phyloP scores from a whole-genome alignment of 257 asterid species.

The Solanum peruvianum region DNA sequence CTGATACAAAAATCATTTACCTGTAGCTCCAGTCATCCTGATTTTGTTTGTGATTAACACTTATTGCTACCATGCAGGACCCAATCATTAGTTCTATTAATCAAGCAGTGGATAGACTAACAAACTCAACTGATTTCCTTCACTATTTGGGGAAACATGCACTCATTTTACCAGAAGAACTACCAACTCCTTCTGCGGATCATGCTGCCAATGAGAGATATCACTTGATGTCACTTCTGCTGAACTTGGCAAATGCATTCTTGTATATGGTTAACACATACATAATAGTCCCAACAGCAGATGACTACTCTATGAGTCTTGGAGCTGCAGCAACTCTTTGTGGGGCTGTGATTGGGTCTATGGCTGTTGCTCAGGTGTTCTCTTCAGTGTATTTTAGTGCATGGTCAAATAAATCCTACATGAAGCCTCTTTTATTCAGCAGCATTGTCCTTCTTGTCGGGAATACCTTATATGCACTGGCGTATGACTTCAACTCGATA shows the following conservation, averaged over 20 bases:
- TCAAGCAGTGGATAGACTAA: slow-evolving; percentile 73
- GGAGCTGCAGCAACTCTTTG: slow-evolving; percentile 97
- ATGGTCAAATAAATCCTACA: slow-evolving; percentile 97
- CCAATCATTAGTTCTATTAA: slow-evolving; percentile 72
- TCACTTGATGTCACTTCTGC: slow-evolving; percentile 78
- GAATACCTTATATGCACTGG: slow-evolving; percentile 74
- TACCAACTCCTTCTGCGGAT: slow-evolving; percentile 55
- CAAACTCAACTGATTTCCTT: slow-evolving; percentile 79
- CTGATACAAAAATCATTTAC: not conserved
- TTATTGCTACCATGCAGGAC: slow-evolving; percentile 37
- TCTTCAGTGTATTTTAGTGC: slow-evolving; percentile 98
- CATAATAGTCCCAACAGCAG: slow-evolving; percentile 95
- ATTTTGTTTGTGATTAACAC: not conserved
- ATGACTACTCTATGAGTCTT: slow-evolving; percentile 89
- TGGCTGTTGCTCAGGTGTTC: slow-evolving; percentile 97
- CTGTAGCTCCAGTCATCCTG: not conserved
- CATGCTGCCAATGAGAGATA: slow-evolving; percentile 54
- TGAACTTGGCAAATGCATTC: slow-evolving; percentile 89
- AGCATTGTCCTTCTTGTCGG: slow-evolving; percentile 71
- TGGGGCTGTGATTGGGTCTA: slow-evolving; percentile 88
- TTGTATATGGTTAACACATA: slow-evolving; percentile 97
- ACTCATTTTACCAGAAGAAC: slow-evolving; percentile 85
- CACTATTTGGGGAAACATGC: slow-evolving; percentile 92
- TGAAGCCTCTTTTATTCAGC: slow-evolving; percentile 82
- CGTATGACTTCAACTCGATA: slow-evolving; percentile 70